Percentiles rank a stretch among this genome's conserved stretches.
Conservation (phyloP, 148 eudicot genomes). For the Cornus kousa region DNA sequence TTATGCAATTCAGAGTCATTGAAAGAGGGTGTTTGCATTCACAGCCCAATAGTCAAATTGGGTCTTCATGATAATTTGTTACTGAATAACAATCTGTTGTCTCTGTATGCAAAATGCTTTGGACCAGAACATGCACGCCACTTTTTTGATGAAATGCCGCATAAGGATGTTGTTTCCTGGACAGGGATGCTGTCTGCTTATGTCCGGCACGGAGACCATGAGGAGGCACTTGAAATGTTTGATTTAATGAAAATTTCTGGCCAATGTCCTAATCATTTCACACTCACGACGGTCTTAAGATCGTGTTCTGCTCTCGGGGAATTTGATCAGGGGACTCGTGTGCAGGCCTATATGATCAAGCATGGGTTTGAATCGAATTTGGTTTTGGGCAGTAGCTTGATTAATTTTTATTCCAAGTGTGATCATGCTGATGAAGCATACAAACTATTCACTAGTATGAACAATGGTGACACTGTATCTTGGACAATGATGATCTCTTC, state of each 20-base stretch:
- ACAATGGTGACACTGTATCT: not conserved
- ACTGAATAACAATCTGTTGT: slow-evolving; percentile 10
- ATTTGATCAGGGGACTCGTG: not conserved
- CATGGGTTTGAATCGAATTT: slow-evolving; percentile 2
- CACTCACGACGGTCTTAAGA: not conserved
- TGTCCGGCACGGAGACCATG: not conserved
- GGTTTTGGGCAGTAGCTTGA: not conserved
- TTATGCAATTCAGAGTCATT: slow-evolving; percentile 8
- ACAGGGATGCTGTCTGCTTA: slow-evolving; percentile 9
- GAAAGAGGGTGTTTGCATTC: slow-evolving; percentile 7
- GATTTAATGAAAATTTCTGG: not conserved
- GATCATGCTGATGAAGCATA: not conserved
- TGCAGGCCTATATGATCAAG: slow-evolving; percentile 6
- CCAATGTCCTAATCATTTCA: slow-evolving; percentile 6
- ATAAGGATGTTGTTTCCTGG: slow-evolving; percentile 12
- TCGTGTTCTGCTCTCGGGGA: slow-evolving; percentile 1
- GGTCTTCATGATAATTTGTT: slow-evolving; percentile 1
- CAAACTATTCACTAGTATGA: not conserved
- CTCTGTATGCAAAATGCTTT: not conserved
- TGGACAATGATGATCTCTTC: slow-evolving; percentile 9
- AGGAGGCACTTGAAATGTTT: slow-evolving; percentile 12
- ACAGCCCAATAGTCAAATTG: slow-evolving; percentile 11
- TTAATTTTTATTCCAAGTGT: slow-evolving; percentile 8
- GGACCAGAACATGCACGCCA: slow-evolving; percentile 12
- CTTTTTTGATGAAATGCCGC: slow-evolving; percentile 10